Evolutionary conservation across 306 rosid genomes (phyloP), one percentile per base, ranked within the genome.

Genomic region (Corylus avellana): DNA sequence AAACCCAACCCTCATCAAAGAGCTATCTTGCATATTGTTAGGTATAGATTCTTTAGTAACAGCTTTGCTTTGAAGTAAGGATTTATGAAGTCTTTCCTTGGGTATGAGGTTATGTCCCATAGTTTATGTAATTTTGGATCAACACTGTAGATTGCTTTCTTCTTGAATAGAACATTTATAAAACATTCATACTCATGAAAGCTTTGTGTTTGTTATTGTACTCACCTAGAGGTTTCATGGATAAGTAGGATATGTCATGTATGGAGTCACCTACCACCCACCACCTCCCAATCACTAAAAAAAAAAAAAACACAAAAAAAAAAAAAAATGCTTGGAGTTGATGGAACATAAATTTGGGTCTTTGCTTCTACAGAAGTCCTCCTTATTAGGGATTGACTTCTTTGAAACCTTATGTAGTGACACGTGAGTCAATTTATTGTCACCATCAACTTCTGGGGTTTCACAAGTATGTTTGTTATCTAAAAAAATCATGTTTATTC

Each of bases 401-500:
- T 39, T 29, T 13, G 42, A 50, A 39, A 79, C 20, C 67, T 1
- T 0, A 49, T 71, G 7, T 37, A 2, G 46, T 29, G 27, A 55
- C 1, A 29, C 0, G 64, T 51, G 7, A 12, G 57, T 73, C 56
- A 3, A 20, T 49, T 47, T 29, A 8, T 70, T 46, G 22, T 39
- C 13, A 50, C 64, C 29, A 9, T 75, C 58, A 57, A 7, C 35
- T 47, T 18, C 16, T 49, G 78, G 74, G 46, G 14, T 84, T 32
- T 69, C 37, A 7, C 17, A 61, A 18, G 22, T 61, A 6, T 17
- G 67, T 70, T 50, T 37, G 61, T 82, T 35, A 12, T 17, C 57
- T 72, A 75, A 78, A 67, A 4, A 58, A 69, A 72, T 50, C 51
- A 69, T 79, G 67, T n/a, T 47, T 53, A 16, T 80, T 56, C 81